Conservation (phyloP, 2,329 filamentous ascomycete genomes). For the Alternaria sp. region DNA sequence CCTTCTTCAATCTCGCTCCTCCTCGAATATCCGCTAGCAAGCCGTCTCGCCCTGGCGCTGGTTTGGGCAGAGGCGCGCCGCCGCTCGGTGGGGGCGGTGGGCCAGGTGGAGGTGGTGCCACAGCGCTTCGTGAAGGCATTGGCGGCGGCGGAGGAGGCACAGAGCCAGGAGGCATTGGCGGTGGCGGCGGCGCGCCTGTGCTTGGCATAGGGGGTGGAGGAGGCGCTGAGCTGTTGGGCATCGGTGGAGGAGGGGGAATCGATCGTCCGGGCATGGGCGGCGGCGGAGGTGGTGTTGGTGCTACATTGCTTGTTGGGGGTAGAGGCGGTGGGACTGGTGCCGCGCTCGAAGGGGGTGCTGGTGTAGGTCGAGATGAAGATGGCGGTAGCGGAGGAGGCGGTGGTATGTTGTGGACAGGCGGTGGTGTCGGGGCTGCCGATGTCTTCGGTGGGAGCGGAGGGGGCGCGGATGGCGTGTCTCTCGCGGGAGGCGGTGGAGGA, state of each 20-base stretch:
- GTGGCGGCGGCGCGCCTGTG: conserved; percentile 27
- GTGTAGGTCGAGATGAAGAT: conserved; percentile 37
- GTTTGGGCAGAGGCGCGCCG: conserved; percentile 42
- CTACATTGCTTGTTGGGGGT: conserved; percentile 32
- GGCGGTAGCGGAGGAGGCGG: conserved; percentile 34
- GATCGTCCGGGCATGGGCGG: not conserved
- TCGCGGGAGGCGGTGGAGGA: conserved; percentile 61
- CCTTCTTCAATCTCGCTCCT: conserved; percentile 72
- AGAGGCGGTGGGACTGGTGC: conserved; percentile 41
- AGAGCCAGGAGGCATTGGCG: conserved; percentile 34
- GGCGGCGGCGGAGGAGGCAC: conserved; percentile 55
- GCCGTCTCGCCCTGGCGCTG: conserved; percentile 61
- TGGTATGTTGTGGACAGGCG: conserved; percentile 59
- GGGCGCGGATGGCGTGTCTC: conserved; percentile 49
- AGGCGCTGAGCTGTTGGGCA: conserved; percentile 16
- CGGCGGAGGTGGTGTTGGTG: conserved; percentile 33
- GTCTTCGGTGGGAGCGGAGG: conserved; percentile 49
- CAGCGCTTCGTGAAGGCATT: conserved; percentile 33
- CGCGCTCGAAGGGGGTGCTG: conserved; percentile 30
- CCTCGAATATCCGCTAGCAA: conserved; percentile 76
- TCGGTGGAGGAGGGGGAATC: not conserved
- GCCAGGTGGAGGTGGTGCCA: conserved; percentile 41
- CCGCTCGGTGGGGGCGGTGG: conserved; percentile 36
- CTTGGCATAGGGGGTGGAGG: conserved; percentile 32
- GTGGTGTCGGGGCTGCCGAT: conserved; percentile 61